These are phyloP conservation scores for Coccinonectria pachysandricola DNA, from an alignment of 2,329 filamentous ascomycete species.

Conservation along the genomic window DNA sequence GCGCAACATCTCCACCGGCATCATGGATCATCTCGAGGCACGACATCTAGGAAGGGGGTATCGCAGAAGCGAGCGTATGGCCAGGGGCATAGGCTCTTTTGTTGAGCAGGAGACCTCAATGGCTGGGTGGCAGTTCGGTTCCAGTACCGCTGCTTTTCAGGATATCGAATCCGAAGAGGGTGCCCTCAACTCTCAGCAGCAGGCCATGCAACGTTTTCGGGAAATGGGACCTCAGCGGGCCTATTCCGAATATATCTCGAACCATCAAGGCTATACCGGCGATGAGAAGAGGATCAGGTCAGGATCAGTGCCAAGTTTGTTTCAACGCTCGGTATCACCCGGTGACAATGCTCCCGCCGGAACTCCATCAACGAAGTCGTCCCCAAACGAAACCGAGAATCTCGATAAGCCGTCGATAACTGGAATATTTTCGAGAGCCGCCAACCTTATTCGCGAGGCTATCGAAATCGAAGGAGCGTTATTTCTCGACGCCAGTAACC, in stretches of 20 bases:
- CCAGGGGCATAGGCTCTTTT: slow-evolving; percentile 27
- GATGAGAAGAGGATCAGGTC: no score
- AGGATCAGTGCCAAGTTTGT: no score
- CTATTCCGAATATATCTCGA: slow-evolving; percentile 2
- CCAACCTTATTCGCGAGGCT: slow-evolving; percentile 32
- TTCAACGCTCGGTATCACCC: no score
- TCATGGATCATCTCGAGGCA: slow-evolving; percentile 28
- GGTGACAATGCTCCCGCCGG: not conserved
- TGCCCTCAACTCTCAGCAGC: slow-evolving; percentile 10
- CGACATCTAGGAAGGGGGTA: slow-evolving; percentile 18
- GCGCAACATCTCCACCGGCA: slow-evolving; percentile 18
- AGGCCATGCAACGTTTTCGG: slow-evolving; percentile 4
- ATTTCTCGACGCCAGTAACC: slow-evolving; percentile 22
- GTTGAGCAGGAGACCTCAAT: slow-evolving; percentile 24
- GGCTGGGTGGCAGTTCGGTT: slow-evolving; percentile 14
- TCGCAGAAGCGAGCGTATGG: slow-evolving; percentile 27
- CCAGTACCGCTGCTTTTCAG: not conserved
- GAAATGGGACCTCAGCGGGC: slow-evolving; percentile 4
- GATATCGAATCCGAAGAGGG: slow-evolving; percentile 5
- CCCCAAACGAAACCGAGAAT: not conserved
- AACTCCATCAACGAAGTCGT: not conserved
- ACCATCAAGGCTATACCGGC: no score
- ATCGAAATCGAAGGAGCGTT: slow-evolving; percentile 29
- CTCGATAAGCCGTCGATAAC: no score
- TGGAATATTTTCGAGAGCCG: slow-evolving; percentile 31